Base-by-base conservation (phyloP, 2,329 filamentous ascomycete species). In the Talaromyces sp. region DNA sequence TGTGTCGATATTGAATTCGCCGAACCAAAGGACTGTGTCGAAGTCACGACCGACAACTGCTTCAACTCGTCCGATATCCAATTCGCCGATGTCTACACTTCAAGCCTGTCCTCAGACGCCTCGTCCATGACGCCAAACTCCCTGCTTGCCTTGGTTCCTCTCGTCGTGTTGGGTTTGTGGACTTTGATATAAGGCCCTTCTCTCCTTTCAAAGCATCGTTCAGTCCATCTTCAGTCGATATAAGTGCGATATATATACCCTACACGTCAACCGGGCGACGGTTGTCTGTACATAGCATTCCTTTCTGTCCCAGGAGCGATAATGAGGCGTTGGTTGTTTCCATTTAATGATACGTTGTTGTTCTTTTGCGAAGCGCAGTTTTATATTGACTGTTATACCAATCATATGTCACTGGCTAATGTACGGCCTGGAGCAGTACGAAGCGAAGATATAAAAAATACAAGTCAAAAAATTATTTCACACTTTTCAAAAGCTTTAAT, bases 1-100 rank as follows among this genome's bases (percentile, higher is more conserved):
- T 98, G 95, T 73, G 93, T 96, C 68, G 93, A 98, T 72, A 96
- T 98, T 70, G 93, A 89, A 54, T 96, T 98, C 69, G 91, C 88
- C 55, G 90, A 92, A 1, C 90, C 90, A 27, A 79, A 86, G 69
- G 89, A 96, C 72, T 86, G 96, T 56, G 80, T 80, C 60, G 81
- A 88, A 67, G 90, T 97, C 66, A 96, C 90, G 72, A 80, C 82
- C 62, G 83, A 85, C 15, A 97, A 96, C 78, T 98, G 93, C 82
- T 92, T 89, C 82, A 98, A 98, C 80, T 91, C 88, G 63, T 87
- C 84, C 53, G 81, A 91, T 60, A 86, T 96, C 68, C 84, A 84
- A 65, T 93, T 95, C 80, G 84, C 90, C 59, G 82, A 88, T 65
- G 81, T 96, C 66, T 97, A 92, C 80, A 72, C 72, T 3, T 71